Evolutionary conservation across 768 basidiomycete species (phyloP).

Genomic region (Suillus plorans): DNA sequence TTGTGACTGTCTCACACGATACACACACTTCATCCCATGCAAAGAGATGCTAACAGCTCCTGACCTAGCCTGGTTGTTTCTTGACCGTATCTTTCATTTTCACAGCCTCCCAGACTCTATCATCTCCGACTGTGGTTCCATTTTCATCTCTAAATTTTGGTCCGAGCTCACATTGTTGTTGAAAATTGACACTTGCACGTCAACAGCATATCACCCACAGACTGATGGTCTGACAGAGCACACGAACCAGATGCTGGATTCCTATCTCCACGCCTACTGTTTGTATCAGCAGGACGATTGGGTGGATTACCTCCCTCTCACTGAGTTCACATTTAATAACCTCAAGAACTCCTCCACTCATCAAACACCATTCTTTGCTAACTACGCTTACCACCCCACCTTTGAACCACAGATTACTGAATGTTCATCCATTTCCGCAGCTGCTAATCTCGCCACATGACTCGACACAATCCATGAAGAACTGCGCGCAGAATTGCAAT

Average conservation of each 20-base stretch:
- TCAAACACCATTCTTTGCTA: slow-evolving; percentile 35
- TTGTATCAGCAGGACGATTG: slow-evolving; percentile 44
- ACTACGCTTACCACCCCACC: slow-evolving; percentile 31
- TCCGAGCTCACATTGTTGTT: slow-evolving; percentile 11
- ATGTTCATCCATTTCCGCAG: slow-evolving; percentile 29
- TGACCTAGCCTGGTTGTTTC: slow-evolving; percentile 12
- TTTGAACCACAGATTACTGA: slow-evolving; percentile 31
- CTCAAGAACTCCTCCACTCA: slow-evolving; percentile 31
- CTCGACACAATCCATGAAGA: slow-evolving; percentile 35
- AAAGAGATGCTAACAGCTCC: slow-evolving; percentile 6
- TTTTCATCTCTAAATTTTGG: slow-evolving; percentile 30
- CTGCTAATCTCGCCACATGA: slow-evolving; percentile 26
- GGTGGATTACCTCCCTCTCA: slow-evolving; percentile 38
- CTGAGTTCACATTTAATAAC: slow-evolving; percentile 45
- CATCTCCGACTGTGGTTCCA: slow-evolving; percentile 22
- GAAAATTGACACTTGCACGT: slow-evolving; percentile 18
- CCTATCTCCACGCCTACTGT: slow-evolving; percentile 35
- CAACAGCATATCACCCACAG: slow-evolving; percentile 46
- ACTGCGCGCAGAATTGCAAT: slow-evolving; percentile 30
- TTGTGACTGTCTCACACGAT: slow-evolving; percentile 1
- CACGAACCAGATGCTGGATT: slow-evolving; percentile 37
- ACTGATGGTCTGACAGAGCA: slow-evolving; percentile 40
- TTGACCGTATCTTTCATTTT: slow-evolving; percentile 14
- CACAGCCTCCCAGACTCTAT: slow-evolving; percentile 21
- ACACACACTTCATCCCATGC: slow-evolving; percentile 14